phyloP scores from a whole-genome alignment of 257 asterid genomes.

The Solanum lignicaule region DNA sequence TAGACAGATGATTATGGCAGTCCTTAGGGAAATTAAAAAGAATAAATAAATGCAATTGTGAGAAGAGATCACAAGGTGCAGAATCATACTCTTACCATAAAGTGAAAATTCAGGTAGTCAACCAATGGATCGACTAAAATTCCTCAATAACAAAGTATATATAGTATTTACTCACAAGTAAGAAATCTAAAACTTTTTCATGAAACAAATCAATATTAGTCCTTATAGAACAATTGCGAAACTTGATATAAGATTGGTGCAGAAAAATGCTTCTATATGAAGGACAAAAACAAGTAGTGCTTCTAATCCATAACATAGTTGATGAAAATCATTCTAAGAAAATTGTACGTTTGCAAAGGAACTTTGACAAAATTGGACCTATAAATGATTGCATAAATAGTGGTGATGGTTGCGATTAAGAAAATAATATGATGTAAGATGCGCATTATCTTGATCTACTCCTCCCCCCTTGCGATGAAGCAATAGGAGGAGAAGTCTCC shows the following conservation, averaged over 20 bases:
- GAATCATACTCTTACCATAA: too few relatives aligned
- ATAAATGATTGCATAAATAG: background rate
- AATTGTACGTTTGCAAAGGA: background rate
- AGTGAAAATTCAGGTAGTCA: background rate
- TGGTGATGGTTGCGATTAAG: background rate
- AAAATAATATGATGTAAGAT: background rate
- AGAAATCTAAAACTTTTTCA: background rate
- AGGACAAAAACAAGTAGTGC: background rate
- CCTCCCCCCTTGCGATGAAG: background rate
- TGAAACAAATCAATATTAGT: background rate
- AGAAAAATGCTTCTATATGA: background rate
- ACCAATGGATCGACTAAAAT: background rate
- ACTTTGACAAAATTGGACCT: background rate
- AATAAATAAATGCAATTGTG: background rate
- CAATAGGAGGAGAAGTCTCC: background rate
- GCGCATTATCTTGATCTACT: background rate
- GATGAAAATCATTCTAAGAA: background rate
- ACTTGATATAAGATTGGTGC: background rate
- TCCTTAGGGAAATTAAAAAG: background rate
- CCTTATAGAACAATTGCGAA: background rate
- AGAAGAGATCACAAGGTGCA: background rate
- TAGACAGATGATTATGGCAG: background rate
- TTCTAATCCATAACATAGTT: background rate
- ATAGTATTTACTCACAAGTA: background rate
- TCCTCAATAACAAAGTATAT: background rate